phyloP scores from a whole-genome alignment of 495 filamentous ascomycete genomes.

The Aspergillus funiculosus region DNA sequence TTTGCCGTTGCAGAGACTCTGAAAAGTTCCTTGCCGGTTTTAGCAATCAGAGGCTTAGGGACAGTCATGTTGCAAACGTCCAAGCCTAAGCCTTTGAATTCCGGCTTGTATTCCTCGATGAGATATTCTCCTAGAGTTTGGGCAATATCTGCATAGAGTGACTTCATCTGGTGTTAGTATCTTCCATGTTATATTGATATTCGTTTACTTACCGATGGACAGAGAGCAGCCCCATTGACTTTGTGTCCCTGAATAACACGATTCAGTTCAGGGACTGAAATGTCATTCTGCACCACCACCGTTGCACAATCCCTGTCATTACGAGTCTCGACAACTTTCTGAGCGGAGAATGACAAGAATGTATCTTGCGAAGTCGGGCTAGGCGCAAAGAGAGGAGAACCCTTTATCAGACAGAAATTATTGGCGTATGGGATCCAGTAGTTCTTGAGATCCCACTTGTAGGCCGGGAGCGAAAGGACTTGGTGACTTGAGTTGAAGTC shows the following conservation, averaged over 20 bases:
- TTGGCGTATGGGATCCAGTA: conserved; percentile 78
- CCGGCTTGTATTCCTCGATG: conserved; percentile 49
- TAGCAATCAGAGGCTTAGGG: conserved; percentile 64
- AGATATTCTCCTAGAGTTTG: conserved; percentile 66
- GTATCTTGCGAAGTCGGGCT: conserved; percentile 31
- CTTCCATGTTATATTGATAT: background rate
- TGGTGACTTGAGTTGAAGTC: conserved; percentile 57
- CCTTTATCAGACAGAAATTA: conserved; percentile 47
- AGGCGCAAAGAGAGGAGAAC: conserved; percentile 27
- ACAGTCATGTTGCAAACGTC: conserved; percentile 62
- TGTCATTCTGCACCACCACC: conserved; percentile 62
- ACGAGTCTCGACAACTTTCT: conserved; percentile 50
- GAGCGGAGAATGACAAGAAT: conserved; percentile 38
- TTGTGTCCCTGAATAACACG: conserved; percentile 62
- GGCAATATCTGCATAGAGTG: conserved; percentile 73
- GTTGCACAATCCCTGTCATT: conserved; percentile 48
- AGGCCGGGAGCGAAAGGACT: conserved; percentile 64
- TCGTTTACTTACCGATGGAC: conserved; percentile 44
- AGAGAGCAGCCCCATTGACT: conserved; percentile 59
- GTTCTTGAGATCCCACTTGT: conserved; percentile 74
- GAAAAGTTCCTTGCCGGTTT: conserved; percentile 46
- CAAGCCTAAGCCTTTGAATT: conserved; percentile 21
- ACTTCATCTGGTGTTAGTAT: conserved; percentile 26
- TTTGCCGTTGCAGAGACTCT: conserved; percentile 35
- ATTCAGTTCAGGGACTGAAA: conserved; percentile 54